Evolutionary conservation across 1,284 basidiomycete species (phyloP).

Genomic region (Limonomyces culmigenus): DNA sequence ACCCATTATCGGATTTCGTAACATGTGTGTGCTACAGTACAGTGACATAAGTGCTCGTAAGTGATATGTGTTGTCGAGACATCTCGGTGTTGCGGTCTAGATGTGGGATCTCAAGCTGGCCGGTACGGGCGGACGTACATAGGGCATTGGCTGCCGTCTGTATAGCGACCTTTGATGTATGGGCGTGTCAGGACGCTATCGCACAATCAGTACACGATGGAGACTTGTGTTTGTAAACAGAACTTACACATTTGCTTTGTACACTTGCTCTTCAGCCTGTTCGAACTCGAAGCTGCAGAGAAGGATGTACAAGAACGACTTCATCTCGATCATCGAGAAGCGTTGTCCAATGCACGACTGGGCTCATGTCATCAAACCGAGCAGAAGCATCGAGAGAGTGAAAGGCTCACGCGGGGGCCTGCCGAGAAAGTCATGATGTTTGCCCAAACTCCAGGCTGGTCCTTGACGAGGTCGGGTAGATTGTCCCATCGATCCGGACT

Average conservation of each 20-base stretch:
- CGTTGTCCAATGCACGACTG: constrained; percentile 68
- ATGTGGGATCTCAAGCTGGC: too few species aligned
- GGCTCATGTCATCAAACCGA: constrained; percentile 1
- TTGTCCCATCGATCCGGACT: constrained; percentile 70
- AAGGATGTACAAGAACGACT: constrained; percentile 54
- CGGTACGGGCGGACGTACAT: constrained; percentile 27
- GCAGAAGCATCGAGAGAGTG: not conserved
- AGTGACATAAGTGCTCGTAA: too few species aligned
- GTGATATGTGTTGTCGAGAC: too few species aligned
- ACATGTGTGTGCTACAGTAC: too few species aligned
- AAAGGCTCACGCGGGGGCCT: constrained; percentile 59
- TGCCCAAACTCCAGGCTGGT: constrained; percentile 51
- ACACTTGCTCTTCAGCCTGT: constrained; percentile 35
- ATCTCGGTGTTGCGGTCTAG: too few species aligned
- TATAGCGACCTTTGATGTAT: constrained; percentile 39
- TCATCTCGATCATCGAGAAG: constrained; percentile 69
- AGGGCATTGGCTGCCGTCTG: constrained; percentile 54
- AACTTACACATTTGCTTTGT: constrained; percentile 55
- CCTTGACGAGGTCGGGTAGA: constrained; percentile 41
- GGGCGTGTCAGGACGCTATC: constrained; percentile 55
- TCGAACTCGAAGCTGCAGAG: constrained; percentile 48
- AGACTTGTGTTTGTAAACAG: not conserved
- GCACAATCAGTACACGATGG: constrained; percentile 3
- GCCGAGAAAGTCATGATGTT: constrained; percentile 62
- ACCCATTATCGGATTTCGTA: too few species aligned